A percentile compares a stretch with the other conserved stretches of the same genome.
Conservation (phyloP, 371 early-diverging fungal species). For the Haplosporangium sp. region DNA sequence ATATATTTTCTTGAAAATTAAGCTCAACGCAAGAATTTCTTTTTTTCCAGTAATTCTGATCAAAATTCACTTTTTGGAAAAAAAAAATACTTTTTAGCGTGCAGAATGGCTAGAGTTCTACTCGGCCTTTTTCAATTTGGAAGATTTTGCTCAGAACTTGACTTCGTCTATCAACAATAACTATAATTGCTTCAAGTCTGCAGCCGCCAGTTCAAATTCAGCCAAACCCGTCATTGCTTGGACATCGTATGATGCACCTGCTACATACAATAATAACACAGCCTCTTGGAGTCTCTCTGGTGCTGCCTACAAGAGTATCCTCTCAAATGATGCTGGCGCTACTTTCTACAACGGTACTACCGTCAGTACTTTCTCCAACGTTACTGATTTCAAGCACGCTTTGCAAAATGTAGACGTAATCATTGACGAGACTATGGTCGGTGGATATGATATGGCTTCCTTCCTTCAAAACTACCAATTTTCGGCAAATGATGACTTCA, state of each 20-base stretch:
- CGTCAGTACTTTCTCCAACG: slow-evolving; percentile 69
- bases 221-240: slow-evolving; percentile 78
- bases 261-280: slow-evolving; percentile 73
- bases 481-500: slow-evolving; percentile 54
- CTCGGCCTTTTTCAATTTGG: slow-evolving; percentile 79
- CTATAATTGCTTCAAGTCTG: slow-evolving; percentile 69
- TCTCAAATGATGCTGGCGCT: slow-evolving; percentile 77
- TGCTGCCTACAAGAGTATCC: slow-evolving; percentile 70
- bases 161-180: slow-evolving; percentile 68
- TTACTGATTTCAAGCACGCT: slow-evolving; percentile 63
- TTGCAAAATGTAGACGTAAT: slow-evolving; percentile 73
- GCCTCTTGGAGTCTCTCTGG: slow-evolving; percentile 71
- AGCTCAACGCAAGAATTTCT: too few relatives aligned
- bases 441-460: slow-evolving; percentile 52
- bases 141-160: slow-evolving; percentile 66
- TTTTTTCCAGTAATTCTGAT: too few relatives aligned
- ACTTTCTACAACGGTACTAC: slow-evolving; percentile 54
- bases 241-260: slow-evolving; percentile 71
- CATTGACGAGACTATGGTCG: slow-evolving; percentile 77
- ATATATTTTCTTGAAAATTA: too few relatives aligned
- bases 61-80: too few relatives aligned
- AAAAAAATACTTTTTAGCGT: slow-evolving; percentile 58
- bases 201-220: slow-evolving; percentile 57
- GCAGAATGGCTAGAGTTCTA: slow-evolving; percentile 85
- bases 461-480: slow-evolving; percentile 64